Conservation (phyloP, 176 grass and related monocot species). For the Oryza meyeriana region DNA sequence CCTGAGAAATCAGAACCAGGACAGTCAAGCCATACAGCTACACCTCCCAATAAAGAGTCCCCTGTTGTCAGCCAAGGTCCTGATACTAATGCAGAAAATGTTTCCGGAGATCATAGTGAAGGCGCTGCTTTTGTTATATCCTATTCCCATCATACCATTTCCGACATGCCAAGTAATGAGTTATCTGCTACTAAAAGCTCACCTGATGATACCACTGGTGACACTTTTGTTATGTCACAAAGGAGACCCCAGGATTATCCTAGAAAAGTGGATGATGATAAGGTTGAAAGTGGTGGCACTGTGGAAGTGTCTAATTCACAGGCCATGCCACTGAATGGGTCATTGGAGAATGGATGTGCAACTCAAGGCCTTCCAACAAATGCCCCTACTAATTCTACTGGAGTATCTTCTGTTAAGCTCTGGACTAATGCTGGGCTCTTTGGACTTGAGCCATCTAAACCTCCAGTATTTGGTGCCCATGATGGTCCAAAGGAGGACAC, state of each 20-base stretch:
- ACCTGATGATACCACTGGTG: constrained; percentile 12
- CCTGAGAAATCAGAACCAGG: constrained; percentile 21
- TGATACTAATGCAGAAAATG: constrained; percentile 20
- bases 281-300: constrained; percentile 31
- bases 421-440: constrained; percentile 99
- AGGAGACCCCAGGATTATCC: constrained; percentile 29
- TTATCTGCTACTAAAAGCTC: constrained; percentile 18
- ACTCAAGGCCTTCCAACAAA: constrained; percentile 23
- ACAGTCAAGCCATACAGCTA: constrained; percentile 9
- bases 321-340: constrained; percentile 1
- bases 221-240: constrained; percentile 40
- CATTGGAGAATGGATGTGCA: constrained; percentile 18
- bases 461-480: constrained; percentile 58
- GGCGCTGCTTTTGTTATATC: background rate
- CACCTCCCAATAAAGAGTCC: constrained; percentile 21
- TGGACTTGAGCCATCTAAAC: constrained; percentile 95
- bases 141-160: constrained; percentile 15
- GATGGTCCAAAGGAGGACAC: constrained; percentile 44
- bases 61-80: constrained; percentile 6
- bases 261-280: constrained; percentile 30
- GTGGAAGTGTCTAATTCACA: constrained; percentile 34
- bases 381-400: constrained; percentile 36
- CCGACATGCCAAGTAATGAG: constrained; percentile 2
- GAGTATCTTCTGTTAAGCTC: constrained; percentile 62
- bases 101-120: constrained; percentile 6